Conservation (phyloP, 176 grass and related monocot species). For the Oryza nivara region DNA sequence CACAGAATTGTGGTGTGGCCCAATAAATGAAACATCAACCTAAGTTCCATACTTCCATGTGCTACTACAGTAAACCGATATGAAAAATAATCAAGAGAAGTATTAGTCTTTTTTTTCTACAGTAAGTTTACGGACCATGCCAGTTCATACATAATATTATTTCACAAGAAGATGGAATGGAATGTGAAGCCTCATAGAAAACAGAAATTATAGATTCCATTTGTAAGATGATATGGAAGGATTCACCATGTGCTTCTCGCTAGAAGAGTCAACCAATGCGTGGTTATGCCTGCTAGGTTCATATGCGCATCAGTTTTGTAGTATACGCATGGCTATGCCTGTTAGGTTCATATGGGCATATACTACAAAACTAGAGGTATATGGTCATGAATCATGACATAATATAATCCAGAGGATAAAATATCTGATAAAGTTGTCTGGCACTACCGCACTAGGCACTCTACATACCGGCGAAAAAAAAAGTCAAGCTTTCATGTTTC, state of each 20-base stretch:
- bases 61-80: neutral
- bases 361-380: slow-evolving; percentile 5
- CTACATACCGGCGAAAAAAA: neutral
- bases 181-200: neutral
- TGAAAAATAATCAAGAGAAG: neutral
- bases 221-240: neutral
- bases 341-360: neutral
- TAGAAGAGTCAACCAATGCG: neutral
- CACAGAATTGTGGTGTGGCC: neutral
- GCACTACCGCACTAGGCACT: slow-evolving; percentile 12
- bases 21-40: neutral
- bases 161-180: neutral
- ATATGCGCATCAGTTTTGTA: slow-evolving; percentile 1
- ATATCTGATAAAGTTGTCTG: slow-evolving; percentile 23
- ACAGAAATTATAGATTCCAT: neutral
- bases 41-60: neutral
- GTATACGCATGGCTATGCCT: neutral
- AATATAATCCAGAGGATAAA: slow-evolving; percentile 25
- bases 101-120: neutral
- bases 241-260: neutral
- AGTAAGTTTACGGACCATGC: neutral
- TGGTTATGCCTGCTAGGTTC: neutral
- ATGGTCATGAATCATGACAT: neutral
- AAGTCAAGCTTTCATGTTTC: slow-evolving; percentile 16
- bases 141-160: neutral